Base-by-base conservation (phyloP, 139 green algal genomes). In the Tetraselmis striata region DNA sequence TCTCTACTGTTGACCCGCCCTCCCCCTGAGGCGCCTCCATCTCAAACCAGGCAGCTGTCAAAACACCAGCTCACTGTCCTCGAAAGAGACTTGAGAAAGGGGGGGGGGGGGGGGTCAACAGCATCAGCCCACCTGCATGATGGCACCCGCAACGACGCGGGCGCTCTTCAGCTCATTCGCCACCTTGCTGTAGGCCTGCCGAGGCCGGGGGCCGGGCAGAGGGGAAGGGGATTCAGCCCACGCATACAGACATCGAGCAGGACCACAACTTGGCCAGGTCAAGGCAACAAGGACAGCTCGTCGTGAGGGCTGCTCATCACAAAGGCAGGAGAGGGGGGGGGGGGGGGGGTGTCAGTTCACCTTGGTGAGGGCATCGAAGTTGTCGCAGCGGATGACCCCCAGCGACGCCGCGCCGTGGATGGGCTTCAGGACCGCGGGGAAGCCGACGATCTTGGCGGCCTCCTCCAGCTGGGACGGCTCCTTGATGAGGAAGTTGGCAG, bases 391-490 rank as follows among this genome's bases (percentile, higher is more conserved):
- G 11, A 98, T 92, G 26, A 98, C 94, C 1, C 94, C 94, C 77
- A 97, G 93, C 78, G 91, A 95, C 23, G 94, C 94, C 0, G 94
- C 94, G 24, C 94, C 94, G 77, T 88, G 91, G 79, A 96, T 93
- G 80, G 94, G 94, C 89, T 98, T 98, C 90, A 98, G 96, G 23
- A 98, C 94, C 0, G 90, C 85, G 24, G 93, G 93, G 77, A 86
- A 85, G 28, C 79, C 75, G n/a, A 86, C 85, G 0, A 79, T 23
- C 31, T 86, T 45, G 24, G 84, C 91, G 0, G 91, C 94, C 29
- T 84, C 78, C 23, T 83, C 27, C 27, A 97, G 80, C 76, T 95
- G 85, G 22, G 81, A 79, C 1, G 81, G 76, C 0, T 45, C 28
- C 27, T 83, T 81, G 32, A 97, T 90, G 24, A 93, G 80, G 25